phyloP scores from a whole-genome alignment of 768 basidiomycete species.

The Naematelia aurantialba region DNA sequence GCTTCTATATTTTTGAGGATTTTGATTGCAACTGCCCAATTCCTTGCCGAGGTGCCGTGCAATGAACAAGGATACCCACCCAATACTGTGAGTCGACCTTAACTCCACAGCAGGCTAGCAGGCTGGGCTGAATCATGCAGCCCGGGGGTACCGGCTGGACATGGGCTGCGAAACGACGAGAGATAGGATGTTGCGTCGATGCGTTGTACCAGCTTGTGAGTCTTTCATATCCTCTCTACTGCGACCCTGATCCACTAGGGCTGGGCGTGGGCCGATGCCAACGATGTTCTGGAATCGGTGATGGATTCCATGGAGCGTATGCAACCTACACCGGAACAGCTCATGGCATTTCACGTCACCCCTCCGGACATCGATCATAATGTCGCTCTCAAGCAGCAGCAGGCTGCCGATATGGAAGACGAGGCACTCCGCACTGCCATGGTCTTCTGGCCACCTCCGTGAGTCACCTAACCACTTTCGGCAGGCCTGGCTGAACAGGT shows the following conservation, averaged over 20 bases:
- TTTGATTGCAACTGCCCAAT: slow-evolving; percentile 20
- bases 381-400: not conserved
- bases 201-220: slow-evolving; percentile 35
- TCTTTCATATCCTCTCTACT: not conserved
- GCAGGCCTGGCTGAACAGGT: not conserved
- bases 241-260: not conserved
- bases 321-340: slow-evolving; percentile 14
- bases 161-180: slow-evolving; percentile 29
- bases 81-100: slow-evolving; percentile 19
- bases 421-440: not conserved
- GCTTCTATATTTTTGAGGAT: slow-evolving; percentile 22
- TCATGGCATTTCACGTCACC: not conserved
- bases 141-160: slow-evolving; percentile 38
- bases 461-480: no score
- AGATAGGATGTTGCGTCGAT: slow-evolving; percentile 22
- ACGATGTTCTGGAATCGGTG: slow-evolving; percentile 21
- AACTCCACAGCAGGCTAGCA: no score
- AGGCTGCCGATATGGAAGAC: not conserved
- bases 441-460: slow-evolving; percentile 2
- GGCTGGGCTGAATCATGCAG: not conserved
- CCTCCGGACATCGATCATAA: not conserved
- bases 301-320: slow-evolving; percentile 34
- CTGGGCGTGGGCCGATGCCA: slow-evolving; percentile 30
- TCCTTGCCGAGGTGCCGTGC: slow-evolving; percentile 31
- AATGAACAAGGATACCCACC: slow-evolving; percentile 35